Evolutionary conservation across 2,329 filamentous ascomycete genomes (phyloP), one percentile per base, ranked within the genome.

Genomic region (Clarireedia homoeocarpa): DNA sequence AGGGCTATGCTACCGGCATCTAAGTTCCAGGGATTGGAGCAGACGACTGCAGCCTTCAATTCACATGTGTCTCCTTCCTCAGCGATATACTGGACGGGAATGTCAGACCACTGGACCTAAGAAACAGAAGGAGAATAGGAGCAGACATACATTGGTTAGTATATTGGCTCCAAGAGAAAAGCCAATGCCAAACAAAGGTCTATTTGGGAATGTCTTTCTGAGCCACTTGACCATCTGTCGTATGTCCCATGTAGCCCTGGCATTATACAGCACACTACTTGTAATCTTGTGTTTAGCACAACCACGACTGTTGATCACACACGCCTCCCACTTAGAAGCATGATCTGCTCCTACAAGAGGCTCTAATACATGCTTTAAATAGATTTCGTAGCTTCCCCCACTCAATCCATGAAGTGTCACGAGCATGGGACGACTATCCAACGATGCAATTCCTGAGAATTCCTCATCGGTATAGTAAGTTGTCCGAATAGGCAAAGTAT

Each of bases 131-230:
- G 20, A 39, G 10, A 36, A 6, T 26, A n/a, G 40, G 24, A 47
- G 51, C 44, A 47, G 56, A 75, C 86, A 73, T 80, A 92, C 89
- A 71, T 96, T 99, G 5, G 90, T 91, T 59, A 99, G 72, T 64
- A 99, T 97, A 68, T 97, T 99, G 20, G 91, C 94, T 15, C 94
- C 94, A 0, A 99, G 77, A 0, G 89, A 95, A 73, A 95, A 99
- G 0, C 94, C 95, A 51, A 97, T 79, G 2, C 84, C 94, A 70
- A 92, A 97, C 2, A 99, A 74, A 0, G 89, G 90, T 51, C 94
- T 79, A 63, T 95, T 94, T 0, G 95, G 94, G 69, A 91, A 99
- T 5, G 77, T 87, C 65, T 82, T 73, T 54, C 80, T 79, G 42
- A 94, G 73, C 84, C 89, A 95, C 56, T 83, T 84, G 30, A 96